Conservation (phyloP, 352 stramenopile genomes). For the Phytophthora palmivora region DNA sequence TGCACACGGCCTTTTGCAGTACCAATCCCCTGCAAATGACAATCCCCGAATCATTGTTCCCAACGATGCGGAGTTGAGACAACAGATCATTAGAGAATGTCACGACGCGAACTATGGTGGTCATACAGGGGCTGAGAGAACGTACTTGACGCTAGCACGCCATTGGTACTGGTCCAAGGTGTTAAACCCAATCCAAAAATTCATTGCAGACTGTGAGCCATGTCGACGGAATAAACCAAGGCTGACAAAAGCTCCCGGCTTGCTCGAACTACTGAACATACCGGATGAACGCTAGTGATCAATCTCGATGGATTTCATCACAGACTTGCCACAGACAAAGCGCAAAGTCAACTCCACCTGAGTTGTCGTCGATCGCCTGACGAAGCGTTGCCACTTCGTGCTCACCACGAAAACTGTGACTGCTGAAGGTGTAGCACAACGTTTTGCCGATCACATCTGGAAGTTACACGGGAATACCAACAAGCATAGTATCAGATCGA, state of each 20-base stretch:
- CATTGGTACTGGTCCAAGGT: constrained; percentile 21
- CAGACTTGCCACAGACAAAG: constrained; percentile 3
- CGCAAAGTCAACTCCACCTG: too few species aligned
- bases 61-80: too few species aligned
- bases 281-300: constrained; percentile 13
- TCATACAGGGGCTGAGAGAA: too few species aligned
- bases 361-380: constrained; percentile 20
- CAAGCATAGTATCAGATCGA: too few species aligned
- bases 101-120: too few species aligned
- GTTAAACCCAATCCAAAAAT: constrained; percentile 7
- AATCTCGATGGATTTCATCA: constrained; percentile 21
- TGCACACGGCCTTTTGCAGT: too few species aligned
- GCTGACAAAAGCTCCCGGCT: constrained; percentile 10
- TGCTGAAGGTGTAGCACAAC: background rate
- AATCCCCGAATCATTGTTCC: too few species aligned
- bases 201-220: constrained; percentile 11
- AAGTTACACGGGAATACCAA: constrained; percentile 7
- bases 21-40: too few species aligned
- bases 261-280: constrained; percentile 5
- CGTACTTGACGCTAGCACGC: too few species aligned
- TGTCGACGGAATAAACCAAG: too few species aligned
- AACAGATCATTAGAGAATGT: too few species aligned
- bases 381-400: too few species aligned
- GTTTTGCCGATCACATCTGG: constrained; percentile 14
- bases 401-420: background rate